A percentile compares a stretch with the other conserved stretches of the same genome.
Conservation (phyloP, 2,329 filamentous ascomycete species). For the Eutypella sp. region DNA sequence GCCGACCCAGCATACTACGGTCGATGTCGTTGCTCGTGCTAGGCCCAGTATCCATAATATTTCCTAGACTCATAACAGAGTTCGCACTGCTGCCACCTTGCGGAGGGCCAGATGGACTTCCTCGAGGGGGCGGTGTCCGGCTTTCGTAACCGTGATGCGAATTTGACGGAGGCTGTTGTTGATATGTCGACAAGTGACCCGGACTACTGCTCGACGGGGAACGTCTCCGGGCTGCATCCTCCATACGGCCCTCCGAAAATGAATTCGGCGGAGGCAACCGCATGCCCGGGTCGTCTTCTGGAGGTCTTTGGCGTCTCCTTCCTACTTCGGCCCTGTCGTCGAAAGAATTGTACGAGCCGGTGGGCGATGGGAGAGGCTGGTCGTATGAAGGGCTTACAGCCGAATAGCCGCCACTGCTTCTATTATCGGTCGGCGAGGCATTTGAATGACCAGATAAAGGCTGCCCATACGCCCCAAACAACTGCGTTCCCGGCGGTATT, state of each 20-base stretch:
- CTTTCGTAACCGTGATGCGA: constrained; percentile 28
- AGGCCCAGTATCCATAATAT: constrained; percentile 39
- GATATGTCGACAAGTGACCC: constrained; percentile 35
- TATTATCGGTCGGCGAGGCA: constrained; percentile 14
- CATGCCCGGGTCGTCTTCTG: constrained; percentile 32
- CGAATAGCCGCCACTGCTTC: constrained; percentile 8
- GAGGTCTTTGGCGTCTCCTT: constrained; percentile 32
- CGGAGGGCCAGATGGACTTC: constrained; percentile 32
- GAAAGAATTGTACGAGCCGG: constrained; percentile 29
- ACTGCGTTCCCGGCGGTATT: constrained; percentile 50
- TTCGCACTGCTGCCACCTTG: constrained; percentile 31
- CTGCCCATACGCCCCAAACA: constrained; percentile 55
- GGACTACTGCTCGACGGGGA: constrained; percentile 50
- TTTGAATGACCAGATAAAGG: constrained; percentile 36
- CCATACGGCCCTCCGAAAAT: constrained; percentile 43
- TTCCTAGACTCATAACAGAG: constrained; percentile 51
- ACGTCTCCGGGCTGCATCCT: constrained; percentile 42
- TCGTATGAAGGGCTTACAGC: constrained; percentile 20
- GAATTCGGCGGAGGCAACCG: constrained; percentile 41
- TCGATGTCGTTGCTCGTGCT: constrained; percentile 46
- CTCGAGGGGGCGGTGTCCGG: constrained; percentile 33
- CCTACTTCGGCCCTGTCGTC: constrained; percentile 29
- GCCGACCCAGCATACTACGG: constrained; percentile 47
- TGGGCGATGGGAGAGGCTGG: constrained; percentile 31
- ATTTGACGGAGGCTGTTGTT: constrained; percentile 23